Percentiles rank a stretch among this genome's conserved stretches.
phyloP scores from a whole-genome alignment of 2,329 filamentous ascomycete genomes.

The Capronia coronata region DNA sequence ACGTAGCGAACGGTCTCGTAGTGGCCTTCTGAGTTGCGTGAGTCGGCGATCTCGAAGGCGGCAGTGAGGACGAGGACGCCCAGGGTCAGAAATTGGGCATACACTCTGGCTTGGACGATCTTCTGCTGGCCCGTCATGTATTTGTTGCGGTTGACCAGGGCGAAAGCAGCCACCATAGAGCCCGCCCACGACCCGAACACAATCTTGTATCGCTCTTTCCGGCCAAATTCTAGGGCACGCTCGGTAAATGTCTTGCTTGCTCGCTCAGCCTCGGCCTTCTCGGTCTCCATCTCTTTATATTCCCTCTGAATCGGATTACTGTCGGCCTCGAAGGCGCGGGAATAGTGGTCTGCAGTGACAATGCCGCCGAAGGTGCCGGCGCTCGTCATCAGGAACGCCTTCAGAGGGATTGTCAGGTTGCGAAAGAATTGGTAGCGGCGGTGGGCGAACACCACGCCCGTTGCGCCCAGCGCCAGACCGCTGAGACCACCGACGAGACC shows the following conservation, averaged over 20 bases:
- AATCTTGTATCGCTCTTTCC: constrained; percentile 77
- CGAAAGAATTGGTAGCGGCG: constrained; percentile 72
- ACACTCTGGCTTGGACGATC: constrained; percentile 88
- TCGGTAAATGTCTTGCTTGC: constrained; percentile 52
- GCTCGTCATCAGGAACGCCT: constrained; percentile 80
- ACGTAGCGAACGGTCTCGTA: constrained; percentile 67
- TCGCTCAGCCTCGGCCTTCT: constrained; percentile 50
- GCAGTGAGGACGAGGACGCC: constrained; percentile 76
- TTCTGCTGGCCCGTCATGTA: constrained; percentile 73
- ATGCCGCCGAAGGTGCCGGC: constrained; percentile 79
- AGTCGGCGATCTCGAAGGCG: constrained; percentile 74
- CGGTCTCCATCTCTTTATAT: constrained; percentile 56
- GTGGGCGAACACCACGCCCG: constrained; percentile 61
- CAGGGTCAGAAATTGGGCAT: constrained; percentile 82
- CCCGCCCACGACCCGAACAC: constrained; percentile 76
- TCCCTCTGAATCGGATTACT: constrained; percentile 64
- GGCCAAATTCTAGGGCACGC: constrained; percentile 64
- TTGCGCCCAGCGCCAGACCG: constrained; percentile 61
- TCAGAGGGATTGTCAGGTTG: constrained; percentile 78
- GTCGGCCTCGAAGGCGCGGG: constrained; percentile 62
- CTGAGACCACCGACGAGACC: constrained; percentile 62
- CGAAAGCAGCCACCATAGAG: constrained; percentile 68
- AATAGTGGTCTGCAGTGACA: constrained; percentile 71
- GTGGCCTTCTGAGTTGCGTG: constrained; percentile 61
- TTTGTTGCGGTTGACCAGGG: constrained; percentile 68